Base-by-base conservation (phyloP, 345 rosid species). In the Jatropha curcas region DNA sequence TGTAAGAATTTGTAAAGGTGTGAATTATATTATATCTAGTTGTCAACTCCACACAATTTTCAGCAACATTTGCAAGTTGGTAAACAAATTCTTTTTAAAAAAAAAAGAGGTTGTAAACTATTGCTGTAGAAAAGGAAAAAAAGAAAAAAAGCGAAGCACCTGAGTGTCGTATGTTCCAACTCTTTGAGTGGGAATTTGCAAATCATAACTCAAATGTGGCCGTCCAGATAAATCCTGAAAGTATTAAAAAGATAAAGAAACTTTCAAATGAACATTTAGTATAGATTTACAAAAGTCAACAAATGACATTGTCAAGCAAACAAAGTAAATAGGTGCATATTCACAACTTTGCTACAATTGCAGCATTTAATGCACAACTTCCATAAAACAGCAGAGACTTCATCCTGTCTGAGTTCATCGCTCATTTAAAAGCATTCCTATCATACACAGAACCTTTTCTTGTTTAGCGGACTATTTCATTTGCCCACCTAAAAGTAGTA, bases 101-200 rank as follows among this genome's bases (percentile, higher is more conserved):
- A 52, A 24, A 25, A 71, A 33, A n/a, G n/a, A n/a, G n/a, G n/a
- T n/a, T n/a, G n/a, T n/a, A n/a, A n/a, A n/a, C n/a, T n/a, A n/a
- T n/a, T n/a, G n/a, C n/a, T n/a, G n/a, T n/a, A n/a, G n/a, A n/a
- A n/a, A n/a, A n/a, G n/a, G n/a, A n/a, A n/a, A n/a, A n/a, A n/a
- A n/a, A 14, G 33, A 67, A 71, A 30, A 43, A 56, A 73, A 68
- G 35, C 13, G 59, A 71, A 56, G 30, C 78, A 91, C 99, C 91
- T 88, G 98, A 70, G 94, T 91, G 76, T 92, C 97, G 57, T 95
- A 91, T 7, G 87, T 86, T 81, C 98, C 98, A 61, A 91, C 97
- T 86, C 89, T 87, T 64, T 86, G 75, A 0, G 96, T 91, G 9
- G 97, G 94, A 76, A 92, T 88, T 81, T 89, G 84, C 77, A 92